A percentile compares a stretch with the other conserved stretches of the same genome.
These are phyloP conservation scores for Phytophthora aleatoria DNA, from an alignment of 352 stramenopile genomes.

Conservation along the genomic window DNA sequence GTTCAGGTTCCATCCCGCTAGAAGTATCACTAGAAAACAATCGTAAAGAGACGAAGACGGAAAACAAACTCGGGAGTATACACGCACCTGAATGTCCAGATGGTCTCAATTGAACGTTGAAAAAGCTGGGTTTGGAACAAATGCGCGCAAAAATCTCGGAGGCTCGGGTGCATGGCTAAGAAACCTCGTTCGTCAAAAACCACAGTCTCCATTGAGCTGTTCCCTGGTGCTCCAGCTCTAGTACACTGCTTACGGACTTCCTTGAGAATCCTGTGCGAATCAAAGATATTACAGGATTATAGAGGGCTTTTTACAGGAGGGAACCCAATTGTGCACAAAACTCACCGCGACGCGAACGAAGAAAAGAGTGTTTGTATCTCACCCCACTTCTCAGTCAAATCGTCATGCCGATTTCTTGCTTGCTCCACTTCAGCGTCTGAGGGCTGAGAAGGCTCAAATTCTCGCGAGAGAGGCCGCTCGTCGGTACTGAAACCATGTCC, in stretches of 20 bases:
- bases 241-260: constrained; percentile 66
- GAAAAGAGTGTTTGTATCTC: constrained; percentile 63
- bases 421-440: constrained; percentile 35
- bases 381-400: constrained; percentile 60
- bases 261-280: constrained; percentile 53
- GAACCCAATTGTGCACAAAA: background rate
- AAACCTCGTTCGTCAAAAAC: constrained; percentile 66
- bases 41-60: background rate
- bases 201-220: constrained; percentile 8
- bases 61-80: no score
- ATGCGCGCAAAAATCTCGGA: constrained; percentile 66
- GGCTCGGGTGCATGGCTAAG: constrained; percentile 55
- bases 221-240: constrained; percentile 14
- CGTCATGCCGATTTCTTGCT: constrained; percentile 44
- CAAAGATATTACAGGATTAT: no score
- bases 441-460: constrained; percentile 27
- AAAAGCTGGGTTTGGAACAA: constrained; percentile 83
- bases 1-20: constrained; percentile 39
- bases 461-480: constrained; percentile 1
- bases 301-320: no score
- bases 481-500: constrained; percentile 13
- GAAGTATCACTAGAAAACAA: constrained; percentile 16
- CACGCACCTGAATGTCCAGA: constrained; percentile 20
- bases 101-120: constrained; percentile 66
- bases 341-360: constrained; percentile 56